Conservation (phyloP, 2,329 filamentous ascomycete species). For the Colletotrichum eleusines region DNA sequence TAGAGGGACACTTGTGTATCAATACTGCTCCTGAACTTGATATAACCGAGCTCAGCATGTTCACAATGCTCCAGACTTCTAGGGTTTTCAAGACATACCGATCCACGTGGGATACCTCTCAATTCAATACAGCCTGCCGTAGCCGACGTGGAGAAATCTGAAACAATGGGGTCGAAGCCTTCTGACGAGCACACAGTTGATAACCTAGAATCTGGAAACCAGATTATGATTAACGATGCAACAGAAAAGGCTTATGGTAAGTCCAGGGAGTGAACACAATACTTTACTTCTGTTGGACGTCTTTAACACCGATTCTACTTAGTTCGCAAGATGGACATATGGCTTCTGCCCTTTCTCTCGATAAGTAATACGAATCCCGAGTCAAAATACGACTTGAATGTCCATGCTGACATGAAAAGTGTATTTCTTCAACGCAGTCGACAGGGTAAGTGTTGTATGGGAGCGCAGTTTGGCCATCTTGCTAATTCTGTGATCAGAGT, state of each 20-base stretch:
- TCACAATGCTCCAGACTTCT: not conserved
- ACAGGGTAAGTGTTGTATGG: conserved; percentile 28
- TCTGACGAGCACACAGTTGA: not conserved
- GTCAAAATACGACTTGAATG: no score
- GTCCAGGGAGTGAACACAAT: not conserved
- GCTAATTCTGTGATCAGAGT: conserved; percentile 43
- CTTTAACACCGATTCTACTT: not conserved
- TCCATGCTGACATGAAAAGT: conserved; percentile 34
- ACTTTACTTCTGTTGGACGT: no score
- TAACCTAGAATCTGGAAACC: conserved; percentile 7
- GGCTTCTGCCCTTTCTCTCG: conserved; percentile 57
- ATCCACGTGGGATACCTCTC: not conserved
- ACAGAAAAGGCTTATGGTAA: conserved; percentile 17
- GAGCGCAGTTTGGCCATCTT: fast-evolving
- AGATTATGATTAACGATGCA: conserved; percentile 3
- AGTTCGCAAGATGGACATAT: conserved; percentile 55
- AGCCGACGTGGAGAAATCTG: not conserved
- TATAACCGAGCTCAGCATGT: not conserved
- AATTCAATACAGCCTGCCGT: not conserved
- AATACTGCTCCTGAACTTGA: not conserved
- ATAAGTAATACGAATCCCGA: conserved; percentile 42
- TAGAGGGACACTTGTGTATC: not conserved
- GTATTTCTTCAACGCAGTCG: conserved; percentile 45
- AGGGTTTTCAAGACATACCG: fast-evolving
- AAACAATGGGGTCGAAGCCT: not conserved